phyloP scores from a whole-genome alignment of 2,329 filamentous ascomycete species.

The Colletotrichum paranaense region DNA sequence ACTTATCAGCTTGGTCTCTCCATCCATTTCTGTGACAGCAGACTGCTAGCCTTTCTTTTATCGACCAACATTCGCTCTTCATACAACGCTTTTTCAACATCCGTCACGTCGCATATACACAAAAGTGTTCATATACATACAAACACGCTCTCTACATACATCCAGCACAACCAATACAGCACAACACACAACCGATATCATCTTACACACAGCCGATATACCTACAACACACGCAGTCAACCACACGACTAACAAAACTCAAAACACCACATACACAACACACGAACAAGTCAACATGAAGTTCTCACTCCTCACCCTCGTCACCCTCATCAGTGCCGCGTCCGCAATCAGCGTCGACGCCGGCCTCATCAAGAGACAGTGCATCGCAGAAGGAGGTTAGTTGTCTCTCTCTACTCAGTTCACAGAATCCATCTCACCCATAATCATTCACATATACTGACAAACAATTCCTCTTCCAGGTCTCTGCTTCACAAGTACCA shows the following conservation, averaged over 20 bases:
- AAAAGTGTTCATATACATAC: not conserved
- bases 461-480: not conserved
- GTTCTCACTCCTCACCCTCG: constrained; percentile 13
- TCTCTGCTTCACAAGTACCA: constrained; percentile 9
- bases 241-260: not conserved
- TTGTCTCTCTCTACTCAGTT: not conserved
- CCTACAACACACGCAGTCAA: too few relatives aligned
- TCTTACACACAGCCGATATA: not conserved
- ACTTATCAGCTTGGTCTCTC: not conserved
- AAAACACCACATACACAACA: not conserved
- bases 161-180: too few relatives aligned
- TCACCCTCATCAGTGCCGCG: constrained; percentile 8
- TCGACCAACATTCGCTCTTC: not conserved
- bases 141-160: not conserved
- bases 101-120: not conserved
- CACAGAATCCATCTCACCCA: not conserved
- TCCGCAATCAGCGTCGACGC: constrained; percentile 27
- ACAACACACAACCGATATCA: too few relatives aligned
- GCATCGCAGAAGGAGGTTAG: constrained; percentile 14
- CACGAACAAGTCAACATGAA: constrained; percentile 7
- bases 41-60: not conserved
- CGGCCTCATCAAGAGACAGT: constrained; percentile 22
- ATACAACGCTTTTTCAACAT: not conserved
- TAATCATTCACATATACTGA: not conserved
- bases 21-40: not conserved